phyloP scores from a whole-genome alignment of 768 basidiomycete genomes.

The Hygrocybe coccinea region DNA sequence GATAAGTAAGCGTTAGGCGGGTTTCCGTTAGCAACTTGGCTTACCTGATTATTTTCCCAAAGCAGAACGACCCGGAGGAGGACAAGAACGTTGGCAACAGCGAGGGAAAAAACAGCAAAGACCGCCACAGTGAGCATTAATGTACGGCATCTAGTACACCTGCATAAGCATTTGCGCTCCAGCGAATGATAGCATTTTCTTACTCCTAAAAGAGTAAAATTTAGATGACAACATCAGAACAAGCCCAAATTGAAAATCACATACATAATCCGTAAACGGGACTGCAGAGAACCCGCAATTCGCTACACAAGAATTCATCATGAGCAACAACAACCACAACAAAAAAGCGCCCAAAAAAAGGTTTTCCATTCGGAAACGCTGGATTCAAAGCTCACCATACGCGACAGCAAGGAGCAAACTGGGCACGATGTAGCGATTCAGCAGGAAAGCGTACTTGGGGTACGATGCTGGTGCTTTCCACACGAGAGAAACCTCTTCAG shows the following conservation, averaged over 20 bases:
- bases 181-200: neutral
- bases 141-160: conserved; percentile 24
- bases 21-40: neutral
- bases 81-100: conserved; percentile 29
- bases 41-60: conserved; percentile 30
- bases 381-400: conserved; percentile 25
- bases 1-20: neutral
- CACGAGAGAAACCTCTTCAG: conserved; percentile 13
- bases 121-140: conserved; percentile 22
- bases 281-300: conserved; percentile 2
- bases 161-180: neutral
- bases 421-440: conserved; percentile 33
- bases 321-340: neutral
- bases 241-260: neutral
- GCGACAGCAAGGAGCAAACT: conserved; percentile 20
- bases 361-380: no score
- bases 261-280: neutral
- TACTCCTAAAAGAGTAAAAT: neutral
- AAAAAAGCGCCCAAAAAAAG: no score
- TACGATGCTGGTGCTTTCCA: conserved; percentile 2
- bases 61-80: conserved; percentile 31
- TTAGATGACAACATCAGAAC: neutral
- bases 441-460: conserved; percentile 25
- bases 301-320: neutral
- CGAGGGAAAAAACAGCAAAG: conserved; percentile 25